Evolutionary conservation across 331 rosid genomes (phyloP).

Genomic region (Quercus tomentella): DNA sequence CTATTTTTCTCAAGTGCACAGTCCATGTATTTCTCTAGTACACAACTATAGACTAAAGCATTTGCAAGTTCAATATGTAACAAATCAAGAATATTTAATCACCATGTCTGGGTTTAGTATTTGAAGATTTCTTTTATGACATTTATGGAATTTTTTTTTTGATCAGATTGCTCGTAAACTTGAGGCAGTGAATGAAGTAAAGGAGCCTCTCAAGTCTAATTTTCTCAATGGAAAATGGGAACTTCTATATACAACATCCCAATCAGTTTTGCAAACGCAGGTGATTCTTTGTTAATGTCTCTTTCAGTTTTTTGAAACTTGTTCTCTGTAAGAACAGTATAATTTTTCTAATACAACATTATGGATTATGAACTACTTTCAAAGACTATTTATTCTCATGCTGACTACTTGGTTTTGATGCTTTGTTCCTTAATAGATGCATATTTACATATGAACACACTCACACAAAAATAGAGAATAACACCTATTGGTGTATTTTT

Average conservation of each 20-base stretch:
- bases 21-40: too few species aligned
- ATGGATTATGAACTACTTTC: background rate
- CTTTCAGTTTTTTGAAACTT: background rate
- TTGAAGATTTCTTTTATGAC: background rate
- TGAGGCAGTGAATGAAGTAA: slow-evolving; percentile 50
- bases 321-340: background rate
- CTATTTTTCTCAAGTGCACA: too few species aligned
- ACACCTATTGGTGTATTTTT: too few species aligned
- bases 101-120: background rate
- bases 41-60: too few species aligned
- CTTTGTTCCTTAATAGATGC: background rate
- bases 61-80: too few species aligned
- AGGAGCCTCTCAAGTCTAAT: slow-evolving; percentile 79
- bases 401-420: background rate
- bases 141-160: slow-evolving; percentile 1
- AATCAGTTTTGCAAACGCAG: slow-evolving; percentile 58
- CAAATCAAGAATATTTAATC: background rate
- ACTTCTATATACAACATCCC: slow-evolving; percentile 79
- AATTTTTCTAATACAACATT: background rate
- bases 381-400: too few species aligned
- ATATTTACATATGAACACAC: background rate
- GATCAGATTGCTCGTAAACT: slow-evolving; percentile 79
- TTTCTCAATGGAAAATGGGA: slow-evolving; percentile 91
- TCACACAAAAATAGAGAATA: too few species aligned
- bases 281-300: background rate